Conservation (phyloP, 495 filamentous ascomycete genomes). For the Xylona heveae region DNA sequence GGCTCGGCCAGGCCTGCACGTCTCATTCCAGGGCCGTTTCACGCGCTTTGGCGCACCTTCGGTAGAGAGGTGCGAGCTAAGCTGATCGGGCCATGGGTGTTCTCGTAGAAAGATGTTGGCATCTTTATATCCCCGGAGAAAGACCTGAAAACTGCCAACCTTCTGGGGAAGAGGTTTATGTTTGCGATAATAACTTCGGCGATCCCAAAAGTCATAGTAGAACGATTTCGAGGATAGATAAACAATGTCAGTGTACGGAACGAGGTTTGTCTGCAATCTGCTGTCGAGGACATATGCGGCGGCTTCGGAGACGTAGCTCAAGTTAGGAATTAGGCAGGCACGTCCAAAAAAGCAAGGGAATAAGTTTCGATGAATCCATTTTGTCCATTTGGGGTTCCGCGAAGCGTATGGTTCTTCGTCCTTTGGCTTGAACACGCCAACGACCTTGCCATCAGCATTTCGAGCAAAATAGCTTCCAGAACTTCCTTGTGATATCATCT, state of each 20-base stretch:
- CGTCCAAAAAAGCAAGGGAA: slow-evolving; percentile 96
- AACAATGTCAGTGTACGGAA: slow-evolving; percentile 91
- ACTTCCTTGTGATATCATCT: slow-evolving; percentile 89
- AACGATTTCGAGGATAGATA: slow-evolving; percentile 91
- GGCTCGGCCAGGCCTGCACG: slow-evolving; percentile 52
- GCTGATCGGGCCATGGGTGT: slow-evolving; percentile 95
- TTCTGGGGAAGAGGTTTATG: slow-evolving; percentile 80
- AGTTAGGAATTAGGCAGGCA: slow-evolving; percentile 90
- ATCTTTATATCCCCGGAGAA: slow-evolving; percentile 90
- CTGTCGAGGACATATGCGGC: slow-evolving; percentile 89
- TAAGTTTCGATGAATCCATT: slow-evolving; percentile 84
- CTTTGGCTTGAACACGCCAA: slow-evolving; percentile 97
- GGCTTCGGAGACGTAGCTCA: slow-evolving; percentile 97
- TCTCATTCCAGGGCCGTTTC: slow-evolving; percentile 62
- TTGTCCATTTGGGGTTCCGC: slow-evolving; percentile 86
- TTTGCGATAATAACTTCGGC: slow-evolving; percentile 67
- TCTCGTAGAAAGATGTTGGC: slow-evolving; percentile 88
- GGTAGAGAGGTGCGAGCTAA: slow-evolving; percentile 50
- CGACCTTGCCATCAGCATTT: slow-evolving; percentile 75
- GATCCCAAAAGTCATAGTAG: slow-evolving; percentile 94
- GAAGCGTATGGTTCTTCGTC: slow-evolving; percentile 95
- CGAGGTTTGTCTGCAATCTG: slow-evolving; percentile 72
- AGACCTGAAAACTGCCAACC: slow-evolving; percentile 90
- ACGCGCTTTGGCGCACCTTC: slow-evolving; percentile 49
- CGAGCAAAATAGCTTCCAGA: slow-evolving; percentile 96